Evolutionary conservation across 2,329 filamentous ascomycete species (phyloP).

Genomic region (Fusarium tuaranense): DNA sequence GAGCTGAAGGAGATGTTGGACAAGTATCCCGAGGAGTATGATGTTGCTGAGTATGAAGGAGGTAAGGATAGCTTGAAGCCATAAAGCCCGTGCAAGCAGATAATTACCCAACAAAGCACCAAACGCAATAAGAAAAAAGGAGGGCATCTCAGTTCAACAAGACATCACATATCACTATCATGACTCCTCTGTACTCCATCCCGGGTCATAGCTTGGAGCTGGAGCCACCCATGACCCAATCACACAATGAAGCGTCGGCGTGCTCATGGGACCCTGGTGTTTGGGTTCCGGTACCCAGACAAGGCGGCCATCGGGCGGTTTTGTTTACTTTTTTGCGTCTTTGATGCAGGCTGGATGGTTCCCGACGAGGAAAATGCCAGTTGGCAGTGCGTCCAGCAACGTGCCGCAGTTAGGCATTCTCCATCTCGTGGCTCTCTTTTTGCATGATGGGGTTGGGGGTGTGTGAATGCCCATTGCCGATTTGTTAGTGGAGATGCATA

Average conservation of each 20-base stretch:
- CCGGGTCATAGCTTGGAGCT: constrained; percentile 12
- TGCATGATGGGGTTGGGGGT: constrained; percentile 3
- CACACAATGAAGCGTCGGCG: not conserved
- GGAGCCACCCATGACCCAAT: constrained; percentile 1
- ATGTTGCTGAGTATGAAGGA: constrained; percentile 80
- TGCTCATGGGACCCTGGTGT: constrained; percentile 3
- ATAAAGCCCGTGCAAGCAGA: constrained; percentile 13
- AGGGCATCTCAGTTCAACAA: not conserved
- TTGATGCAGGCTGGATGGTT: not conserved
- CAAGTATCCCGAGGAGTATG: constrained; percentile 93
- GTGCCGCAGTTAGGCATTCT: constrained; percentile 1
- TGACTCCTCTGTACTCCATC: not conserved
- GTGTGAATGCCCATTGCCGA: not conserved
- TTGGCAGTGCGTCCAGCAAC: constrained; percentile 23
- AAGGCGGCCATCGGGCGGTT: not conserved
- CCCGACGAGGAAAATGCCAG: constrained; percentile 9
- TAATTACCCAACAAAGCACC: not conserved
- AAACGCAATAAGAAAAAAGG: not conserved
- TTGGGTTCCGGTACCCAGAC: not conserved
- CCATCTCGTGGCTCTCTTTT: constrained; percentile 2
- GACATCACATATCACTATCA: not conserved
- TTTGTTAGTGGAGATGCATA: constrained; percentile 4
- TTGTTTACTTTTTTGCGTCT: constrained; percentile 8
- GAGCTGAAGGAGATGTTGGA: constrained; percentile 83
- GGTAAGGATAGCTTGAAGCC: constrained; percentile 72